Base-by-base conservation (phyloP, 805 yeast species). In the Dipodascopsis tothii region DNA sequence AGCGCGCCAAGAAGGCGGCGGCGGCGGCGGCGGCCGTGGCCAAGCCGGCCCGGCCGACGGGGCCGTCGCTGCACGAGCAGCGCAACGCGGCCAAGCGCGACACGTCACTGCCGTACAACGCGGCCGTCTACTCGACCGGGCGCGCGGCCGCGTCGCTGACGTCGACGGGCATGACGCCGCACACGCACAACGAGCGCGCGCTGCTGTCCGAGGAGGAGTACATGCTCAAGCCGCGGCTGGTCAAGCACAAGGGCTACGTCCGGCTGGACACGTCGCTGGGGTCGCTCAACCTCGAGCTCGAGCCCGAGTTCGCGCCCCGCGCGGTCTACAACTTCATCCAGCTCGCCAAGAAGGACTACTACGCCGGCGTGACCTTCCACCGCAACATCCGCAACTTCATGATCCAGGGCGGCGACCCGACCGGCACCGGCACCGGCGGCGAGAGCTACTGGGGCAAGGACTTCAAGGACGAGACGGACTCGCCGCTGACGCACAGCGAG, bases 401-500 rank as follows among this genome's bases (percentile, higher is more conserved):
- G 65, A 57, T 62, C 37, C 65, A 62, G 44, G 63, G 63, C 5
- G 66, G 66, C 3, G 66, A 62, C 41, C 65, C 66, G 2, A 56
- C 63, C 2, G 65, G 66, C 4, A 59, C 64, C 4, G 66, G 65
- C 2, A 36, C 50, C 1, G 64, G 64, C 2, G 65, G 66, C 28
- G 52, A 50, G 23, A 49, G 55, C 21, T 30, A 22, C 21, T 55
- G 50, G 50, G 61, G 62, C n/a, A 44, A 48, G 30, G 52, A 62
- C 33, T 60, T 56, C 45, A 51, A 40, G 47, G 71, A 52, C 38
- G 66, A 62, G 40, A 53, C 59, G 36, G 81, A 83, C 74, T 84
- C 84, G 62, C 56, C 66, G 55, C 76, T 77, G 71, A 80, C 65
- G 57, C 95, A 85, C 69, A 77, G 74, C 66, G 78, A 73, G 63